Percentiles rank a stretch among this genome's conserved stretches.
Evolutionary conservation across 305 asterid genomes (phyloP).

Genomic region (Coffea humblotiana): DNA sequence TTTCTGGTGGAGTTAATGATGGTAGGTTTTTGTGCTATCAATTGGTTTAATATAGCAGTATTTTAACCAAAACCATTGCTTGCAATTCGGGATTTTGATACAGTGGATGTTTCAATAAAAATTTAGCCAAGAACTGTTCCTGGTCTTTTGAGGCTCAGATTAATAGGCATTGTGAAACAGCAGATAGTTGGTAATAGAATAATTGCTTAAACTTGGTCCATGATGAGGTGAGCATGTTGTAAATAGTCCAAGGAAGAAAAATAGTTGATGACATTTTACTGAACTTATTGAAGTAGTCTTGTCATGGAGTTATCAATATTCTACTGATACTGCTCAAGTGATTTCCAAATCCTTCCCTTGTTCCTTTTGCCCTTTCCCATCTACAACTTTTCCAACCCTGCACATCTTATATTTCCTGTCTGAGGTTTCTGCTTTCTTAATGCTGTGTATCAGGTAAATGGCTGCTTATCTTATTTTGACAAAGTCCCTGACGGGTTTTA

Average conservation of each 20-base stretch:
- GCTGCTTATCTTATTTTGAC: conserved; percentile 86
- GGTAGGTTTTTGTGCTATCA: not conserved
- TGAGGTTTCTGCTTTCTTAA: conserved; percentile 16
- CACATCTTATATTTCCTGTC: not conserved
- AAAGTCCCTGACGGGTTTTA: conserved; percentile 84
- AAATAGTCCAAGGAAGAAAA: not conserved
- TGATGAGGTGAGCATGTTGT: not conserved
- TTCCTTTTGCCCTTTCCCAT: not conserved
- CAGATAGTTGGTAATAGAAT: not conserved
- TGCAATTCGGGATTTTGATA: not conserved
- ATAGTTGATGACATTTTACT: not conserved
- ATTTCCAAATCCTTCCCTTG: not conserved
- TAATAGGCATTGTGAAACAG: not conserved
- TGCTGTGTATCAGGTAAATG: conserved; percentile 70
- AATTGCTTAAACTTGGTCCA: not conserved
- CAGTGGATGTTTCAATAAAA: not conserved
- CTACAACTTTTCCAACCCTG: not conserved
- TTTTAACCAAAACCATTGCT: not conserved
- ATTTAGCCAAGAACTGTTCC: not conserved
- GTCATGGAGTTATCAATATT: not conserved
- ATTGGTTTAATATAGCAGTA: not conserved
- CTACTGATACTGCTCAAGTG: not conserved
- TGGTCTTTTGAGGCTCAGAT: not conserved
- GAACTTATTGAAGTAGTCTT: not conserved
- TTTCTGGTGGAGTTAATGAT: not conserved